Percentiles rank a stretch among this genome's conserved stretches.
Evolutionary conservation across 805 yeast genomes (phyloP).

Genomic region (Yamadazyma paraphyllophila): DNA sequence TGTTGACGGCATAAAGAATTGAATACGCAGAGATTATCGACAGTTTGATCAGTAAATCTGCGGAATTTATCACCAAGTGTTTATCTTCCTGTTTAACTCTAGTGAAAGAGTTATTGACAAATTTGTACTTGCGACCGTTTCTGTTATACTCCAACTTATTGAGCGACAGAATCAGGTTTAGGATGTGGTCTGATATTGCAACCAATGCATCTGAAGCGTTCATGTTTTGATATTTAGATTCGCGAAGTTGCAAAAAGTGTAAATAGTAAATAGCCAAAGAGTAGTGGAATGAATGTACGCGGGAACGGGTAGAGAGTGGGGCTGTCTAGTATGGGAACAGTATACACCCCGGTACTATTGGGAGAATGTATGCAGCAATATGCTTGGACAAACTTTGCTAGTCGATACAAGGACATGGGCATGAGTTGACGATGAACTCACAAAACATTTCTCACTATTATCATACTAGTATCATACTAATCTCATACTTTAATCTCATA

Average conservation of each 20-base stretch:
- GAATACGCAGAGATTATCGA: slow-evolving; percentile 44
- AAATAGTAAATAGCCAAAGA: background rate
- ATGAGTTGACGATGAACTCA: too few species aligned
- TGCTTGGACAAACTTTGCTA: too few species aligned
- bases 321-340: too few species aligned
- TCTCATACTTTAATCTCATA: too few species aligned
- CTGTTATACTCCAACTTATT: slow-evolving; percentile 36
- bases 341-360: too few species aligned
- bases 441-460: too few species aligned
- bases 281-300: too few species aligned
- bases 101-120: slow-evolving; percentile 48
- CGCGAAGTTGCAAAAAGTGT: background rate
- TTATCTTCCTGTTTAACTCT: slow-evolving; percentile 49
- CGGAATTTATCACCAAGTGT: slow-evolving; percentile 42
- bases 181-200: slow-evolving; percentile 32
- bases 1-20: slow-evolving; percentile 35
- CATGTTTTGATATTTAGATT: slow-evolving; percentile 2
- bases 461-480: too few species aligned
- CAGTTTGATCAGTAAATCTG: slow-evolving; percentile 25
- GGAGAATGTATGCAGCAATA: too few species aligned
- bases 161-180: slow-evolving; percentile 32
- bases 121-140: slow-evolving; percentile 49
- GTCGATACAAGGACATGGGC: too few species aligned
- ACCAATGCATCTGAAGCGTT: slow-evolving; percentile 31
- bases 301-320: too few species aligned